Base-by-base conservation (phyloP, 164 flowering plant species). In the Vitis rotundifolia region DNA sequence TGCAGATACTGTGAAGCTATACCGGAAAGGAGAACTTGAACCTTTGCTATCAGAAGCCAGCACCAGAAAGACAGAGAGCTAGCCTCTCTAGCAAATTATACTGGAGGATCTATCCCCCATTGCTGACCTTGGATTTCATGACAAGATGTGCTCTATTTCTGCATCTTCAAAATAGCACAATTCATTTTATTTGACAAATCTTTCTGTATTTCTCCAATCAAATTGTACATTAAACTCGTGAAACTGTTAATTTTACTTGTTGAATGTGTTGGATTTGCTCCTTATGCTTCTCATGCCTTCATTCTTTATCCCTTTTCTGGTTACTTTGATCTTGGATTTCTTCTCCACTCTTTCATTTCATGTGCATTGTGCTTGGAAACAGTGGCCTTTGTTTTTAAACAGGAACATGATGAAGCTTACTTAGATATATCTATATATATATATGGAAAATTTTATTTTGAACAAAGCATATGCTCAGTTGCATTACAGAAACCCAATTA, bases 1-100 rank as follows among this genome's bases (percentile, higher is more conserved):
- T 73, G 78, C 90, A 93, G 98, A 93, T 78, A 91, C 98, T 48
- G 71, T 93, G 75, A 86, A 82, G 71, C 81, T 93, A 61, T 65
- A 93, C 72, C 83, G 84, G 49, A 83, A 88, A 71, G 95, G 95
- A 63, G 93, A 86, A 72, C 91, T 92, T 52, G 84, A 79, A 73
- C 64, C 88, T 37, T 70, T 92, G 80, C 73, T 92, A 52, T 79
- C 84, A 18, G 91, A 86, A 78, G 93, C 90, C 59, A 77, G 70
- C 6, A 82, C 75, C 60, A 75, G 65, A 58, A 79, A 67, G 53
- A 48, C 65, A 56, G 70, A 78, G 72, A 81, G 75, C 78, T 84
- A 76, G 75, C 65, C 14, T 47, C n/a, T 12, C 11, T 15, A 37
- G 50, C 59, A 66, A 4, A n/a, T 16, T 51, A 5, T 31, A 11